A percentile compares a stretch with the other conserved stretches of the same genome.
These are phyloP conservation scores for Colletotrichum navitas DNA, from an alignment of 2,329 filamentous ascomycete species.

Conservation along the genomic window DNA sequence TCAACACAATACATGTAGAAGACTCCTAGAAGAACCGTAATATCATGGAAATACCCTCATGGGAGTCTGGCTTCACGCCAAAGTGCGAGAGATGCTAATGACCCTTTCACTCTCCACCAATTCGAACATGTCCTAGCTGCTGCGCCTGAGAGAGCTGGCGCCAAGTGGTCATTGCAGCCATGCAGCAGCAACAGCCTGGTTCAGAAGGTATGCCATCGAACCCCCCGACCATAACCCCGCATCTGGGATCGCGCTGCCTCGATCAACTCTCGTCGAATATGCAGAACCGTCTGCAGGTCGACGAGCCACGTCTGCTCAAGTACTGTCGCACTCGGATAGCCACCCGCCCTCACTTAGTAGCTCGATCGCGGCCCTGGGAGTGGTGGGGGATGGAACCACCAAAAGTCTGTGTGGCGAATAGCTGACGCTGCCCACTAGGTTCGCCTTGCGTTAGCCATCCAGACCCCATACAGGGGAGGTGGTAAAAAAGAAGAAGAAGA, in stretches of 20 bases:
- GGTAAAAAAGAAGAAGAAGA: not conserved
- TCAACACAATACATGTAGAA: too few species aligned
- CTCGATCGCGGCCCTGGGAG: not conserved
- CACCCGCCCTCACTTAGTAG: not conserved
- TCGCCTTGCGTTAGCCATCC: not conserved
- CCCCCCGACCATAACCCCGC: constrained; percentile 2
- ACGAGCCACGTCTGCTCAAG: not conserved
- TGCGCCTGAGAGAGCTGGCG: constrained; percentile 16
- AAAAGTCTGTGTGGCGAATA: constrained; percentile 21
- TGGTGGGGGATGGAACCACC: not conserved
- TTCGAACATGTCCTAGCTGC: constrained; percentile 14
- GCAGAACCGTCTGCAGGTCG: not conserved
- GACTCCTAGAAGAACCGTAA: too few species aligned
- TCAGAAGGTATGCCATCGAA: constrained; percentile 5
- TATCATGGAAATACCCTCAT: not conserved
- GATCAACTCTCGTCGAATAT: not conserved
- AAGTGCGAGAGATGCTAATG: not conserved
- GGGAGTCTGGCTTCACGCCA: constrained; percentile 12
- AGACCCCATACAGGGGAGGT: not conserved
- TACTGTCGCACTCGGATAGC: not conserved
- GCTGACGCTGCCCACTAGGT: constrained; percentile 17
- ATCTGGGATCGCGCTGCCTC: constrained; percentile 23
- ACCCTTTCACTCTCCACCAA: constrained; percentile 19
- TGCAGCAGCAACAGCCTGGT: constrained; percentile 6
- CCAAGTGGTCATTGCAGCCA: constrained; percentile 16